A percentile compares a stretch with the other conserved stretches of the same genome.
Evolutionary conservation across 1,139 yeast species (phyloP).

Genomic region (Pichia sp.): DNA sequence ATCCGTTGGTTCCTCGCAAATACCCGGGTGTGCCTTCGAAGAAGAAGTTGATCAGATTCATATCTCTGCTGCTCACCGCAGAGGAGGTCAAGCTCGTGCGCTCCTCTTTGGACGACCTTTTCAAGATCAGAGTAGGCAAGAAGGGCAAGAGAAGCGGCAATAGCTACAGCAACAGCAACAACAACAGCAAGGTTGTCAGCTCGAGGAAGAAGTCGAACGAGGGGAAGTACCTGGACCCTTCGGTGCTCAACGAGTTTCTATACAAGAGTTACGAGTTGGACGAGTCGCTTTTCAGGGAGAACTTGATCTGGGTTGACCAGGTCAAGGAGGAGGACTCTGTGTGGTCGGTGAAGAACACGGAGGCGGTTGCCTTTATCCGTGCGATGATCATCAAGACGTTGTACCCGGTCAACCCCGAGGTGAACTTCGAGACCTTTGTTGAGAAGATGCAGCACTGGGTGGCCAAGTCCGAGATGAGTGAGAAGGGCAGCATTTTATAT

Average conservation of each 20-base stretch:
- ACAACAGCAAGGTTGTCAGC: background rate
- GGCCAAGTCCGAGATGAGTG: slow-evolving; percentile 16
- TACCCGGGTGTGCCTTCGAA: slow-evolving; percentile 37
- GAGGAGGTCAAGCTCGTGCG: slow-evolving; percentile 30
- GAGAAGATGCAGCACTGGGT: slow-evolving; percentile 20
- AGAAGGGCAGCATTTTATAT: slow-evolving; percentile 14
- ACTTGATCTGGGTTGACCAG: slow-evolving; percentile 19
- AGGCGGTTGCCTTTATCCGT: slow-evolving; percentile 27
- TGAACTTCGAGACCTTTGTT: slow-evolving; percentile 18
- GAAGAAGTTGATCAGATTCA: slow-evolving; percentile 33
- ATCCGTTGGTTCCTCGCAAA: slow-evolving; percentile 37
- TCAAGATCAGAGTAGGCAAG: slow-evolving; percentile 12
- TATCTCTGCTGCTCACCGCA: slow-evolving; percentile 30
- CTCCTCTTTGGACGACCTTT: slow-evolving; percentile 12
- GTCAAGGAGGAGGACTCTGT: slow-evolving; percentile 16
- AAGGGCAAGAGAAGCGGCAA: background rate
- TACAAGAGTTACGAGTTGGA: slow-evolving; percentile 29
- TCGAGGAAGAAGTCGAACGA: slow-evolving; percentile 2
- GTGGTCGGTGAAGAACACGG: slow-evolving; percentile 21
- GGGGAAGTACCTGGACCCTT: slow-evolving; percentile 17
- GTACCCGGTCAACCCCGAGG: slow-evolving; percentile 6
- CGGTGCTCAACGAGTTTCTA: slow-evolving; percentile 24
- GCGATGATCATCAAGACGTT: slow-evolving; percentile 20
- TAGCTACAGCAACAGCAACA: background rate
- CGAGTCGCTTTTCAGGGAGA: slow-evolving; percentile 16